phyloP scores from a whole-genome alignment of 116 monocot species.

The Papilionanthe hybrid region DNA sequence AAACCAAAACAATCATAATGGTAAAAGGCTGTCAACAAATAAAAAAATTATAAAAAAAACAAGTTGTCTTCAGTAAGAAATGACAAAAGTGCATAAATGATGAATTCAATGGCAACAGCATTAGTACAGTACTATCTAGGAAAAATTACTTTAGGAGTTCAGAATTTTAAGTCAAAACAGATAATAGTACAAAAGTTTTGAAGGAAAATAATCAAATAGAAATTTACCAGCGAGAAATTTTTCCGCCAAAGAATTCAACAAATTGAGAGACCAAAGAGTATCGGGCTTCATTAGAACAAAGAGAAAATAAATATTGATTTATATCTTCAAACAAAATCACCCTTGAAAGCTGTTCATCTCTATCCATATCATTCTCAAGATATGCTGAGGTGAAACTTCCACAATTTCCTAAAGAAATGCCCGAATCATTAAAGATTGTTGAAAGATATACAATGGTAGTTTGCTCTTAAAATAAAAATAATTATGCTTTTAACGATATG shows the following conservation, averaged over 20 bases:
- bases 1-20: neutral
- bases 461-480: neutral
- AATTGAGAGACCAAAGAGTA: conserved; percentile 74
- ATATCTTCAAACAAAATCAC: conserved; percentile 88
- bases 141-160: neutral
- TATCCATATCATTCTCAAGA: conserved; percentile 27
- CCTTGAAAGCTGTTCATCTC: conserved; percentile 70
- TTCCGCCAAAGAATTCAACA: conserved; percentile 83
- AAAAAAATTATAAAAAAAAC: neutral
- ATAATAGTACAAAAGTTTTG: neutral
- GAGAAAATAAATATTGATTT: conserved; percentile 74
- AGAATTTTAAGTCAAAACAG: neutral
- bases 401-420: conserved; percentile 12
- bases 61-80: neutral
- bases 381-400: conserved; percentile 1
- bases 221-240: conserved; percentile 74
- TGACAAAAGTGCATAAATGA: neutral
- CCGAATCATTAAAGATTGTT: conserved; percentile 11
- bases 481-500: neutral
- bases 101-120: neutral
- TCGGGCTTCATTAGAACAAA: conserved; percentile 66
- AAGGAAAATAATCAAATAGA: neutral
- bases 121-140: neutral
- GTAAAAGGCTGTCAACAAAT: neutral
- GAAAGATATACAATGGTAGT: neutral